Percentiles rank a stretch among this genome's conserved stretches.
phyloP scores from a whole-genome alignment of 1,284 basidiomycete species.

The Apiotrichum laibachii region DNA sequence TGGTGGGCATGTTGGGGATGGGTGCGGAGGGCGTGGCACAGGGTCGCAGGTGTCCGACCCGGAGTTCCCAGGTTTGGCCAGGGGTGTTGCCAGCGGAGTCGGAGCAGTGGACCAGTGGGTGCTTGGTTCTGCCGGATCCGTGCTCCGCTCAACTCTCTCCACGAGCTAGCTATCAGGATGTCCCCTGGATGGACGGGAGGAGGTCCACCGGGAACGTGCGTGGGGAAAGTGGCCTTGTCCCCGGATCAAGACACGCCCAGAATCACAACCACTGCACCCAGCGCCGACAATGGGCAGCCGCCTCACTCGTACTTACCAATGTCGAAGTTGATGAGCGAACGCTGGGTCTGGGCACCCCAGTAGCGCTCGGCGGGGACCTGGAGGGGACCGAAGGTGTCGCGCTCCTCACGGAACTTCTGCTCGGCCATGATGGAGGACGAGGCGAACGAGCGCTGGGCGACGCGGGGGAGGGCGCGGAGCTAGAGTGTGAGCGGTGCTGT shows the following conservation, averaged over 20 bases:
- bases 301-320: slow-evolving; percentile 61
- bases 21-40: not conserved
- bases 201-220: too few species aligned
- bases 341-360: slow-evolving; percentile 99
- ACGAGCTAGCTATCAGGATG: too few species aligned
- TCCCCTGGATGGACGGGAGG: too few species aligned
- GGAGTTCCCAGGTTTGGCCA: too few species aligned
- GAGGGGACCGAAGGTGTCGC: slow-evolving; percentile 57
- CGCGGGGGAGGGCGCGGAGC: slow-evolving; percentile 27
- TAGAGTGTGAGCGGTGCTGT: slow-evolving; percentile 7
- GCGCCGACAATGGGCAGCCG: not conserved
- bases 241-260: too few species aligned
- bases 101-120: too few species aligned
- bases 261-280: not conserved
- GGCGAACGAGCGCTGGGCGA: slow-evolving; percentile 24
- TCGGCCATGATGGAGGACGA: slow-evolving; percentile 40
- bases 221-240: too few species aligned
- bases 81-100: too few species aligned
- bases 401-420: slow-evolving; percentile 49
- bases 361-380: slow-evolving; percentile 91
- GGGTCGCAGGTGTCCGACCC: too few species aligned
- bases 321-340: slow-evolving; percentile 98
- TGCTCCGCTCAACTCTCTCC: too few species aligned
- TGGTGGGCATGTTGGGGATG: not conserved
- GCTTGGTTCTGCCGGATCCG: too few species aligned